A percentile compares a stretch with the other conserved stretches of the same genome.
phyloP scores from a whole-genome alignment of 768 basidiomycete genomes.

The Boletus barrowsii region DNA sequence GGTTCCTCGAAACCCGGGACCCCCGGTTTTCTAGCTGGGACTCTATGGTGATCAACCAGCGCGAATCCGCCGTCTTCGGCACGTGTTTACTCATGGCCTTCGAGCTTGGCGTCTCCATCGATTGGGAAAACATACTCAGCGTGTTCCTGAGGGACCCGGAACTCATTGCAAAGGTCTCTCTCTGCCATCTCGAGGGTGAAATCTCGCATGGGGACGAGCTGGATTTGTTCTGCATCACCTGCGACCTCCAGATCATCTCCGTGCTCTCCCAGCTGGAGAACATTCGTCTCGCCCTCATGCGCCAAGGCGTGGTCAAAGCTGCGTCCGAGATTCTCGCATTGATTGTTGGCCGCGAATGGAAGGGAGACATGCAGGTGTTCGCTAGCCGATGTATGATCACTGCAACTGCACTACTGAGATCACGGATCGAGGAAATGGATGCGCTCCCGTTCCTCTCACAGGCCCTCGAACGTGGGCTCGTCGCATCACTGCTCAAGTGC shows the following conservation, averaged over 20 bases:
- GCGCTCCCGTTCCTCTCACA: slow-evolving; percentile 25
- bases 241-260: slow-evolving; percentile 29
- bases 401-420: slow-evolving; percentile 15
- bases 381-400: slow-evolving; percentile 24
- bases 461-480: slow-evolving; percentile 18
- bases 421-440: slow-evolving; percentile 24
- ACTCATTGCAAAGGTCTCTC: slow-evolving; percentile 16
- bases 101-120: slow-evolving; percentile 14
- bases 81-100: slow-evolving; percentile 26
- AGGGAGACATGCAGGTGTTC: slow-evolving; percentile 3
- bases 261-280: slow-evolving; percentile 15
- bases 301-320: slow-evolving; percentile 21
- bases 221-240: slow-evolving; percentile 26
- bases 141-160: slow-evolving; percentile 19
- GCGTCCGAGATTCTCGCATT: slow-evolving; percentile 20
- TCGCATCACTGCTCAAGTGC: slow-evolving; percentile 24
- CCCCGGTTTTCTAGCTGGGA: slow-evolving; percentile 22
- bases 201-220: slow-evolving; percentile 12
- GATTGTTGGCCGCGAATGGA: slow-evolving; percentile 15
- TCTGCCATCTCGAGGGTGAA: slow-evolving; percentile 26
- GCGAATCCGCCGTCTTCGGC: slow-evolving; percentile 29
- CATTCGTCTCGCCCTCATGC: slow-evolving; percentile 19
- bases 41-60: slow-evolving; percentile 8
- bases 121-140: slow-evolving; percentile 23
- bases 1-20: slow-evolving; percentile 26